Evolutionary conservation across 768 basidiomycete species (phyloP), one percentile per base, ranked within the genome.

Genomic region (Scleroderma citrinum): DNA sequence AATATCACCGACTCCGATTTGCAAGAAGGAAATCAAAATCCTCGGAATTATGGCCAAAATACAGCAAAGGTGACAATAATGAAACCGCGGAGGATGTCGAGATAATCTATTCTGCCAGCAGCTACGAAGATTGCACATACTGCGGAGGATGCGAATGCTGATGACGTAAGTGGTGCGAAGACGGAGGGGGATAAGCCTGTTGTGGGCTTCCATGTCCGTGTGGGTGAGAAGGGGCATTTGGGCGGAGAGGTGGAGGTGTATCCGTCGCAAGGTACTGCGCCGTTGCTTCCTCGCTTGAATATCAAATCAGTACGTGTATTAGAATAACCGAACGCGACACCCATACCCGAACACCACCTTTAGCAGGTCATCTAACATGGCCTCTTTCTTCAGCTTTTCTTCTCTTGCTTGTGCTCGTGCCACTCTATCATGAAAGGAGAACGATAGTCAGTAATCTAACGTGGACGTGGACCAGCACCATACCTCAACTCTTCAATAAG

Each of bases 401-500:
- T 65, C 70, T 54, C 72, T 71, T 46, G 74, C 61, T 54, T 88
- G 82, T 3, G 68, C 64, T 50, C 76, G 74, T 7, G 77, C 65
- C 14, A 72, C 67, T 31, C 78, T 68, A 35, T 39, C 38, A 17
- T 11, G 5, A 6, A 26, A 37, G n/a, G 3, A 26, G 12, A 46
- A 51, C 21, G 5, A 6, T 12, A n/a, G 23, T 42, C 29, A 19
- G 14, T 11, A 1, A 6, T 5, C 7, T 21, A 8, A 21, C 1
- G 11, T 20, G 1, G 38, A 37, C 32, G 12, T 3, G 2, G 6
- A 26, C 19, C 20, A 34, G 21, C 17, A 38, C 4, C 58, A 31
- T 46, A 66, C 65, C 64, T 74, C 53, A 90, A 68, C 62, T 93
- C 86, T 54, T 82, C 78, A 26, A 77, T 67, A 34, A 93, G 69